phyloP scores from a whole-genome alignment of 768 basidiomycete species.

The Rossbeevera mucosa region DNA sequence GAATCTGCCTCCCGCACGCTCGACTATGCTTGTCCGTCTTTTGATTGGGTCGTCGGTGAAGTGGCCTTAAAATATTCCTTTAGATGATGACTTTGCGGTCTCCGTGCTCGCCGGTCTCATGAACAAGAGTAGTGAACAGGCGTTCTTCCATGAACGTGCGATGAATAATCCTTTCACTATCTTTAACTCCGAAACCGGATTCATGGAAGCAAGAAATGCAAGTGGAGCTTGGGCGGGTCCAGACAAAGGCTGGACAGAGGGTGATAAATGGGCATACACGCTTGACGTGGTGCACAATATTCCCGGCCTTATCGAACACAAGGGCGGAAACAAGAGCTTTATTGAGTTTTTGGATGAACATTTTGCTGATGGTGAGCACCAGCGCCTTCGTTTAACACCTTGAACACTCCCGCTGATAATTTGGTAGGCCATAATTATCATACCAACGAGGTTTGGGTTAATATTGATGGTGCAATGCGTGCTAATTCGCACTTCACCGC shows the following conservation, averaged over 20 bases:
- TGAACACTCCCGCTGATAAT: slow-evolving; percentile 5
- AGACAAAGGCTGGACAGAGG: slow-evolving; percentile 77
- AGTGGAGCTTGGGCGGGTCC: slow-evolving; percentile 71
- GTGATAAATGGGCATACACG: slow-evolving; percentile 73
- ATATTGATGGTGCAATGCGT: neutral
- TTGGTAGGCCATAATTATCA: slow-evolving; percentile 70
- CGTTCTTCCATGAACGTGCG: slow-evolving; percentile 53
- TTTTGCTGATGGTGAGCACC: slow-evolving; percentile 41
- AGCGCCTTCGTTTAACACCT: neutral
- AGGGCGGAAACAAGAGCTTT: slow-evolving; percentile 64
- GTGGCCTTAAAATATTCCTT: neutral
- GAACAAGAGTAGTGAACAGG: slow-evolving; percentile 45
- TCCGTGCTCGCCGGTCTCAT: slow-evolving; percentile 56
- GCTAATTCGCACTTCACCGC: slow-evolving; percentile 7
- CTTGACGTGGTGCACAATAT: slow-evolving; percentile 75
- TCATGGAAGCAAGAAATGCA: slow-evolving; percentile 76
- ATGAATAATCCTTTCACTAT: slow-evolving; percentile 54
- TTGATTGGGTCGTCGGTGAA: neutral
- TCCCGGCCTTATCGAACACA: slow-evolving; percentile 52
- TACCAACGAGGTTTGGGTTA: slow-evolving; percentile 56
- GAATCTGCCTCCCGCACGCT: slow-evolving; percentile 76
- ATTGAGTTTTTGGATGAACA: slow-evolving; percentile 61
- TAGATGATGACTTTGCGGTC: slow-evolving; percentile 77
- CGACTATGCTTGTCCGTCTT: slow-evolving; percentile 65
- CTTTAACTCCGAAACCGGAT: slow-evolving; percentile 63